Percentiles rank a stretch among this genome's conserved stretches.
phyloP scores from a whole-genome alignment of 2,329 filamentous ascomycete genomes.

The Aspergillus fijiensis region DNA sequence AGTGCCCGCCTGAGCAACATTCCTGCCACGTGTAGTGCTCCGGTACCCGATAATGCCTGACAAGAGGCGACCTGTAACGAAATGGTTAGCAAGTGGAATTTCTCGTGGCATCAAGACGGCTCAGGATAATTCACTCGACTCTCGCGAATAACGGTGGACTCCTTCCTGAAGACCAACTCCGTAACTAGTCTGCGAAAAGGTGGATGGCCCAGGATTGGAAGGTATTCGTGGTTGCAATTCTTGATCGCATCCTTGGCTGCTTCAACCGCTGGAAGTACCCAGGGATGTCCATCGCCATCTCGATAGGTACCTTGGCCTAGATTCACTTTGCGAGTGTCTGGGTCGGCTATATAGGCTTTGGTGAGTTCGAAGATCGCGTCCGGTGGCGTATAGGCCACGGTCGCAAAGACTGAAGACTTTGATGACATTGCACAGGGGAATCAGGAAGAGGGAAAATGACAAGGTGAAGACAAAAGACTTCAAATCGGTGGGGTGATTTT shows the following conservation, averaged over 20 bases:
- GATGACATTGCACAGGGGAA: neutral
- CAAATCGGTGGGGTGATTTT: too few species aligned
- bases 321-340: neutral
- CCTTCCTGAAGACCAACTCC: neutral
- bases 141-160: too few species aligned
- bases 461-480: too few species aligned
- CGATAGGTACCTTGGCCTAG: neutral
- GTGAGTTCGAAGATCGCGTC: conserved; percentile 2
- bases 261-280: neutral
- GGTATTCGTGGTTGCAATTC: neutral
- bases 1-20: neutral
- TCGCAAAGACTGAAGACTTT: conserved; percentile 30
- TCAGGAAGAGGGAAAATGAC: too few species aligned
- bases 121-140: too few species aligned
- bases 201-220: neutral
- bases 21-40: neutral
- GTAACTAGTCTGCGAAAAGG: neutral
- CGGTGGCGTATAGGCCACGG: conserved; percentile 34
- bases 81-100: too few species aligned
- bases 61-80: neutral
- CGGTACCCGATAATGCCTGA: neutral
- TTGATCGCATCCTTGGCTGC: neutral
- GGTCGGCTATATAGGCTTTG: neutral
- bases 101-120: too few species aligned
- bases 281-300: neutral